Evolutionary conservation across 257 asterid species (phyloP).

Genomic region (Solanum sitiens): DNA sequence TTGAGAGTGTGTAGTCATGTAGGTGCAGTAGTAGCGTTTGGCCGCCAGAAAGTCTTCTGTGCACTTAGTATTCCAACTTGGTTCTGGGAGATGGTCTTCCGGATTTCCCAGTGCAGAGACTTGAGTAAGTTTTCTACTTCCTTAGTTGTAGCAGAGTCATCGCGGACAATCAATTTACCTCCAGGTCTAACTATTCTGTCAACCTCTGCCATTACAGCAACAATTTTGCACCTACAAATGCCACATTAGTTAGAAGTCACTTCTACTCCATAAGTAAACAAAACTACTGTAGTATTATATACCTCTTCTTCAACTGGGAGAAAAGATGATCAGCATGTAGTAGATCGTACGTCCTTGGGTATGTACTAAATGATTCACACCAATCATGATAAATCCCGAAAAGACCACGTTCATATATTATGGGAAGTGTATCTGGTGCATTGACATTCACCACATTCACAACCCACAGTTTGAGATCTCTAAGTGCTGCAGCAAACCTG

Average conservation of each 20-base stretch:
- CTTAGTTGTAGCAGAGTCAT: conserved; percentile 37
- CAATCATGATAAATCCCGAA: conserved; percentile 85
- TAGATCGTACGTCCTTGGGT: conserved; percentile 79
- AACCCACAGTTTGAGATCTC: conserved; percentile 77
- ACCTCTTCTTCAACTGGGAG: conserved; percentile 64
- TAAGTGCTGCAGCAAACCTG: conserved; percentile 87
- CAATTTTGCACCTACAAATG: conserved; percentile 55
- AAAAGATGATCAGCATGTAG: conserved; percentile 83
- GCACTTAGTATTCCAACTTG: conserved; percentile 62
- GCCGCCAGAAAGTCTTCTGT: conserved; percentile 69
- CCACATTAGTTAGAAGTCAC: background rate
- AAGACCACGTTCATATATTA: conserved; percentile 72
- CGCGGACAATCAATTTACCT: conserved; percentile 62
- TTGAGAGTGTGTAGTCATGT: conserved; percentile 12
- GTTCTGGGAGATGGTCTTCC: conserved; percentile 35
- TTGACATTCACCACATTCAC: conserved; percentile 75
- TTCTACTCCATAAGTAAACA: background rate
- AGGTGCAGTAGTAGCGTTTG: conserved; percentile 26
- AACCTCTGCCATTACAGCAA: conserved; percentile 52
- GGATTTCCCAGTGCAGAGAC: conserved; percentile 79
- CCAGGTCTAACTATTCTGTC: conserved; percentile 80
- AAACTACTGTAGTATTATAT: background rate
- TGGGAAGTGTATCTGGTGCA: conserved; percentile 81
- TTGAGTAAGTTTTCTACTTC: conserved; percentile 54
- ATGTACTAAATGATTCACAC: conserved; percentile 93